phyloP scores from a whole-genome alignment of 2,329 filamentous ascomycete genomes.

The Sclerotinia spermophila region DNA sequence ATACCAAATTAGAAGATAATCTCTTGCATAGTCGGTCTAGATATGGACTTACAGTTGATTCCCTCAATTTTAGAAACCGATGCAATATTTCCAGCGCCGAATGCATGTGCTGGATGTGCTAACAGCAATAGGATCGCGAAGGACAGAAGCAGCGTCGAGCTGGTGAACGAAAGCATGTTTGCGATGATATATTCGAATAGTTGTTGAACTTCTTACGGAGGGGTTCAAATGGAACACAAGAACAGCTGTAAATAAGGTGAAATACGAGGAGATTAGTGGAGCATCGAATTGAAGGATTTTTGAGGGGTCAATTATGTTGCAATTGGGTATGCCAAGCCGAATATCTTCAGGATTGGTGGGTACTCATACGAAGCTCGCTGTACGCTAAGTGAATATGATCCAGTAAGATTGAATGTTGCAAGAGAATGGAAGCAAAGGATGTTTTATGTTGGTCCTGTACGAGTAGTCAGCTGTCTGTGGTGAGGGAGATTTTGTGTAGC shows the following conservation, averaged over 20 bases:
- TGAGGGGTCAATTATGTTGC: conserved; percentile 1
- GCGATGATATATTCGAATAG: conserved; percentile 2
- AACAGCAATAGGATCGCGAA: conserved; percentile 62
- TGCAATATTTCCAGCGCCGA: conserved; percentile 86
- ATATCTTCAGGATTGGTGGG: conserved; percentile 7
- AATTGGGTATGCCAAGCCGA: background rate
- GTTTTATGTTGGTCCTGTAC: conserved; percentile 4
- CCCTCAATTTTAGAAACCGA: conserved; percentile 77
- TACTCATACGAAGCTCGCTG: conserved; percentile 2
- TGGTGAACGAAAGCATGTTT: conserved; percentile 34
- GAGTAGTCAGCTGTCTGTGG: background rate
- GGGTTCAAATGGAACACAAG: conserved; percentile 6
- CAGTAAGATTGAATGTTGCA: background rate
- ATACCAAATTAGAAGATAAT: background rate
- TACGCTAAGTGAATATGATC: background rate
- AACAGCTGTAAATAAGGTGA: background rate
- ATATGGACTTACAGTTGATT: conserved; percentile 62
- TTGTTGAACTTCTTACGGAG: conserved; percentile 20
- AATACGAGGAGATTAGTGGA: background rate
- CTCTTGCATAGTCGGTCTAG: background rate
- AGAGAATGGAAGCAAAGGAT: background rate
- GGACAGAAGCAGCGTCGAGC: conserved; percentile 32
- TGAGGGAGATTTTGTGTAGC: background rate
- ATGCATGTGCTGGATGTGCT: conserved; percentile 67
- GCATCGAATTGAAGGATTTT: background rate